Evolutionary conservation across 257 asterid species (phyloP), one percentile per base, ranked within the genome.

Genomic region (Capsicum chinense): DNA sequence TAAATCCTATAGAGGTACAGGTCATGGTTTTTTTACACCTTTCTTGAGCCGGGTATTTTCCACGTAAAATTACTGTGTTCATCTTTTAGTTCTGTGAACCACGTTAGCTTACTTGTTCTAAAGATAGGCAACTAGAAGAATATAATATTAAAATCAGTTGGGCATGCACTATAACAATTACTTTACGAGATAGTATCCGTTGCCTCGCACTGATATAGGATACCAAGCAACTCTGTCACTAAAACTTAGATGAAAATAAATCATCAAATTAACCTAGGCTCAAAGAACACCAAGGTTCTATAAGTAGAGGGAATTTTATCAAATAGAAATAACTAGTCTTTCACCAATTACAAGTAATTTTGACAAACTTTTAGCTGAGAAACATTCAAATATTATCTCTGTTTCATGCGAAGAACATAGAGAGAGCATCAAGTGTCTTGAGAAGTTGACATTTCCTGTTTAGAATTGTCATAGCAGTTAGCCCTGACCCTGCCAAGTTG

Each of bases 371-470:
- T 71, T 71, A 47, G 17, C 17, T n/a, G 39, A 47, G 39, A 13
- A 19, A 19, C 42, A 67, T 67, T 66, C 50, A 35, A 12, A 16
- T 33, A 0, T 10, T 63, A 11, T 64, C 44, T 64, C 42, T 26
- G 9, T 64, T 11, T 35, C 26, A 2, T 11, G 10, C 68, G 21
- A 14, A 48, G 16, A 14, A 59, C 39, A 69, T 47, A 26, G 5
- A n/a, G 39, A 68, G 57, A 60, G 85, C 80, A 76, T 26, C 26
- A 26, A 85, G 26, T 82, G 78, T 76, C 39, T 62, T 47, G 17
- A 7, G 11, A 74, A 60, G 86, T 15, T 42, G 13, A 12, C 26
- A 7, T 19, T 67, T n/a, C 80, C 5, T 50, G 16, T 47, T 80
- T 33, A 13, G 58, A 59, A 6, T 58, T 57, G 7, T 47, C 37